Evolutionary conservation across 2,329 filamentous ascomycete species (phyloP), one percentile per base, ranked within the genome.

Genomic region (Alternaria arbusti): DNA sequence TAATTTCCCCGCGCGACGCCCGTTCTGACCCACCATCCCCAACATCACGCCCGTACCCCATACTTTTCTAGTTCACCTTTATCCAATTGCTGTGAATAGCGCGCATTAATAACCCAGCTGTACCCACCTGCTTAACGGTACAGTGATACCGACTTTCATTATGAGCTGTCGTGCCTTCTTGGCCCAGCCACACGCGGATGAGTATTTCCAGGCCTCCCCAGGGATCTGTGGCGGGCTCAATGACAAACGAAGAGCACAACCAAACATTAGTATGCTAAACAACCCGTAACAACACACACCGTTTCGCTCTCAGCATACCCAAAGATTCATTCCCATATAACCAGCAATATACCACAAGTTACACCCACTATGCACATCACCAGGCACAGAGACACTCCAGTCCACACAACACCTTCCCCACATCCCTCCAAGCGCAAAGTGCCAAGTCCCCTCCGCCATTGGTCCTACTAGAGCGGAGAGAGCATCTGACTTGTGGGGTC

Each of bases 401-500:
- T 30, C 55, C 57, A 57, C 11, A 55, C 26, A 56, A 47, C 45
- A 20, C 46, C 58, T 58, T 74, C 74, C 71, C 74, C 72, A 76
- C 74, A 76, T 72, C 61, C 57, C 70, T 46, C 69, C 50, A 57
- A 57, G 54, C 49, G 62, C 49, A 67, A 61, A 64, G 60, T 58
- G 70, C 73, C 68, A 73, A 72, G 70, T 61, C 36, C 3, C 30
- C 28, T 56, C 47, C 56, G 43, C 63, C 43, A 65, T 69, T 67
- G 66, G 67, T 59, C 20, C 32, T 44, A 7, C 1, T 6, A 23
- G 45, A 59, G 57, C 51, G 56, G 61, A 63, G 51, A 62, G 57
- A 2, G 0, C 49, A 54, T 54, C 40, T 62, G 36, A 61, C 65
- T 67, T 77, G 74, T 73, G 74, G 74, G 74, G 74, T 73, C 70